These are phyloP conservation scores for Hypoxylon sp. DNA, from an alignment of 2,329 filamentous ascomycete species.

Conservation along the genomic window DNA sequence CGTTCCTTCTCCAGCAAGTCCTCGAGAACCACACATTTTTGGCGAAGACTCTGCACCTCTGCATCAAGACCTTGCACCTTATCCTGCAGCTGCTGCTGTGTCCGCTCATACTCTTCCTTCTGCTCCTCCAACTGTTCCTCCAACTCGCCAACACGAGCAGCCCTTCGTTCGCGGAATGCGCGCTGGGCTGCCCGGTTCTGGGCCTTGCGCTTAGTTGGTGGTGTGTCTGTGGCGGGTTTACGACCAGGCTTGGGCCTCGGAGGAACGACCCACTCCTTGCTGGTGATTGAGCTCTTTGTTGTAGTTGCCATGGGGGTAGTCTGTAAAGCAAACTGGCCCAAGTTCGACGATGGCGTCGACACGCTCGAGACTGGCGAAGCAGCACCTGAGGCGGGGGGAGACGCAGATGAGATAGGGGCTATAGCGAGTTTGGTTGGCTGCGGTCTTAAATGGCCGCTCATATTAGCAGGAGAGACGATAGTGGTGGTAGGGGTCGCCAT, in stretches of 20 bases:
- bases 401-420: conserved; percentile 47
- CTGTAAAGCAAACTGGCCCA: conserved; percentile 48
- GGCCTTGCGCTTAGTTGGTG: conserved; percentile 91
- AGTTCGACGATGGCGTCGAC: conserved; percentile 47
- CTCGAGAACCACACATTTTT: conserved; percentile 72
- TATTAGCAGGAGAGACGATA: conserved; percentile 37
- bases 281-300: conserved; percentile 73
- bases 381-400: conserved; percentile 47
- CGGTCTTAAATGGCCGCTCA: conserved; percentile 39
- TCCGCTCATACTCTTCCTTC: conserved; percentile 68
- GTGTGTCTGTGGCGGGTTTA: conserved; percentile 93
- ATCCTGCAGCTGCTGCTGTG: conserved; percentile 68
- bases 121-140: conserved; percentile 75
- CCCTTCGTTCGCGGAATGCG: conserved; percentile 88
- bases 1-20: conserved; percentile 72
- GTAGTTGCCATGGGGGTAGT: conserved; percentile 62
- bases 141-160: conserved; percentile 83
- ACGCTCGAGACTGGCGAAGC: conserved; percentile 47
- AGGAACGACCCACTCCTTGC: conserved; percentile 87
- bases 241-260: conserved; percentile 89
- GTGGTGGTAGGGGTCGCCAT: conserved; percentile 47
- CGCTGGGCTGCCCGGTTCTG: conserved; percentile 94
- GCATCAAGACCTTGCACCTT: conserved; percentile 70
- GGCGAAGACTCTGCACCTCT: conserved; percentile 74
- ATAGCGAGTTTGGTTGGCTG: conserved; percentile 49